phyloP scores from a whole-genome alignment of 495 filamentous ascomycete species.

The Hyaloscypha finlandica region DNA sequence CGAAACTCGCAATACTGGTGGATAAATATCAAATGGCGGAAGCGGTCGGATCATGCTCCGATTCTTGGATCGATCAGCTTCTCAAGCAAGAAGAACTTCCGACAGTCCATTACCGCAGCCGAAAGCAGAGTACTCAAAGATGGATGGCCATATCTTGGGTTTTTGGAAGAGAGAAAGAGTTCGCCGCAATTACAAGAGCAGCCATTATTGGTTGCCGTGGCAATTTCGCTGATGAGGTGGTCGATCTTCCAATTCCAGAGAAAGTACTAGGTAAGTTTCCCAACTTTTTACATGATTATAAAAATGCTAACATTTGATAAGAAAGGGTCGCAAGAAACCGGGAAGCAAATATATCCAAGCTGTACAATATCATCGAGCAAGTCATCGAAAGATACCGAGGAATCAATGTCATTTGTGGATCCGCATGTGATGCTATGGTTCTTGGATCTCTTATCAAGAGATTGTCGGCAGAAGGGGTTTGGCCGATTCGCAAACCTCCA shows the following conservation, averaged over 20 bases:
- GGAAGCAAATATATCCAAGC: background rate
- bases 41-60: slow-evolving; percentile 40
- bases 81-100: background rate
- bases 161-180: background rate
- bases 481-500: background rate
- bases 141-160: background rate
- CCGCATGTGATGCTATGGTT: background rate
- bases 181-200: background rate
- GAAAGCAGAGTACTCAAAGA: background rate
- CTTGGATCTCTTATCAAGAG: background rate
- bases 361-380: background rate
- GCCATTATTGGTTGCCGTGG: background rate
- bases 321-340: background rate
- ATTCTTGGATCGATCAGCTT: slow-evolving; percentile 42
- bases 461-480: background rate
- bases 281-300: background rate
- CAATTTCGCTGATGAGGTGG: background rate
- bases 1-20: slow-evolving; percentile 50
- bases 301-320: background rate
- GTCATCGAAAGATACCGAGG: background rate
- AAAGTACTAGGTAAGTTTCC: background rate
- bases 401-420: background rate
- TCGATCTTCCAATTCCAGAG: background rate
- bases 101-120: background rate
- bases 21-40: slow-evolving; percentile 52